Evolutionary conservation across 495 filamentous ascomycete species (phyloP), one percentile per base, ranked within the genome.

Genomic region (Arthonia radiata): DNA sequence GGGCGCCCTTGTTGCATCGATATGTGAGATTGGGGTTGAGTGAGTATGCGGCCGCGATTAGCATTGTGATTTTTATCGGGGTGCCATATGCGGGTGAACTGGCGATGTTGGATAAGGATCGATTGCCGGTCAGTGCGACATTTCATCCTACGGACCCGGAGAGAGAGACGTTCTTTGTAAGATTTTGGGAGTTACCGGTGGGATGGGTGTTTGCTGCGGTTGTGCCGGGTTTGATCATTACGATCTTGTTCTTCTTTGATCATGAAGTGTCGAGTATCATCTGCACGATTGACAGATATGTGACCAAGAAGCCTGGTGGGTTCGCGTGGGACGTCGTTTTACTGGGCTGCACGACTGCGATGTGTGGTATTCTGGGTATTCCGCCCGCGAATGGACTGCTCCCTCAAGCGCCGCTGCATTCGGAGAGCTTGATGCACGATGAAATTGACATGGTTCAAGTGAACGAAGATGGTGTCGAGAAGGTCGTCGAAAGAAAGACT

Each of bases 261-360:
- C 71, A 74, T 28, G 70, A 76, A 37, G 66, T 75, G 14, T 71
- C 63, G 38, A 73, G 65, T n/a, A 75, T 76, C 29, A 74, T 73
- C 26, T 72, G 68, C 37, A 76, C 70, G 0, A 57, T 71, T 29
- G 56, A 64, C 12, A 59, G 66, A 11, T 73, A 75, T 38, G 68
- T 69, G 4, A 63, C 64, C 2, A 50, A 48, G 23, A 74, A 74
- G 32, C 68, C 67, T 1, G 61, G 64, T 3, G 69, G 71, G 0
- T 73, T 70, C 32, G 67, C 70, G 2, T 74, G 70, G 70, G 70
- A 73, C 33, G 64, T 73, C 10, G 49, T 62, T 4, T 48, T 76
- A 3, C 57, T 75, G 0, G 71, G 71, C n/a, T 61, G 55, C 4
- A 75, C 70, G 1, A 75, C 70, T 0, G 66, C 60, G 3, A 32